Conservation (phyloP, 331 rosid species). For the Cydonia oblonga region DNA sequence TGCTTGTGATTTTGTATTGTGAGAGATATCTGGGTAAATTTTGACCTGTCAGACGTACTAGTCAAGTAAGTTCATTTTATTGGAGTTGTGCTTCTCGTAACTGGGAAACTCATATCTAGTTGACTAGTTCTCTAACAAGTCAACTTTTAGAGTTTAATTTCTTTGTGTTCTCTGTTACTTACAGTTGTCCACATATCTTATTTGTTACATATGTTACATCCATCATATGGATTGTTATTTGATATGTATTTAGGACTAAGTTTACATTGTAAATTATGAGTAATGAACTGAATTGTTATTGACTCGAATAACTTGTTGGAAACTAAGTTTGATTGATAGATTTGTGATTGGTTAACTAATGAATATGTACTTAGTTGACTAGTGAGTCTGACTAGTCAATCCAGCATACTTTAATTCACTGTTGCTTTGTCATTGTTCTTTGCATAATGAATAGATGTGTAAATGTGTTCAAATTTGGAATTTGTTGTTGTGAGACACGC, state of each 20-base stretch:
- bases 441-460: background rate
- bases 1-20: too few species aligned
- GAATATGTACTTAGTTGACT: background rate
- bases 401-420: too few species aligned
- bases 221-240: background rate
- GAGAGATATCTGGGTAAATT: too few species aligned
- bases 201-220: background rate
- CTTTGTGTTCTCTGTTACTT: too few species aligned
- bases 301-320: background rate
- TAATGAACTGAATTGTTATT: too few species aligned
- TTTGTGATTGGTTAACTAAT: background rate
- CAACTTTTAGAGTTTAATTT: too few species aligned
- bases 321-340: background rate
- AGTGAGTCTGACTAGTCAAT: background rate
- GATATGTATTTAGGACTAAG: background rate
- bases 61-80: too few species aligned
- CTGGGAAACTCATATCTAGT: too few species aligned
- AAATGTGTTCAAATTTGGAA: background rate
- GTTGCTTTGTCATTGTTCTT: too few species aligned
- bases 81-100: too few species aligned
- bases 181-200: background rate
- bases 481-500: background rate
- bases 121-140: too few species aligned
- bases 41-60: too few species aligned
- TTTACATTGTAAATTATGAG: background rate